Evolutionary conservation across 2,329 filamentous ascomycete species (phyloP).

Genomic region (Ascochyta lentis): DNA sequence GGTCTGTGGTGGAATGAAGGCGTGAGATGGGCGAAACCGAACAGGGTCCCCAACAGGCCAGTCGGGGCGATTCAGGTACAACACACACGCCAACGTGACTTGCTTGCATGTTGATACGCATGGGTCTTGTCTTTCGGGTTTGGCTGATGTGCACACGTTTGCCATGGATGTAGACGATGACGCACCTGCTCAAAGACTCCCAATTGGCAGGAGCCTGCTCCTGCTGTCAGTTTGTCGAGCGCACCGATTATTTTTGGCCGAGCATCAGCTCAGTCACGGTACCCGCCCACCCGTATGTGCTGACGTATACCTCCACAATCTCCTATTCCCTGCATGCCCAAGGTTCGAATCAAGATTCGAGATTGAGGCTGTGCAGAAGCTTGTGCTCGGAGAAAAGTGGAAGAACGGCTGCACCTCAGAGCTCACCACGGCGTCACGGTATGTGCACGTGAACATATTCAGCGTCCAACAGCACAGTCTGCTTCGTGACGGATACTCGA

Average conservation of each 20-base stretch:
- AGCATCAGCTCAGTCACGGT: neutral
- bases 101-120: neutral
- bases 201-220: neutral
- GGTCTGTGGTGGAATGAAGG: slow-evolving; percentile 12
- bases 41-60: neutral
- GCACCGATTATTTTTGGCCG: slow-evolving; percentile 1
- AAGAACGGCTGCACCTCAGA: slow-evolving; percentile 1
- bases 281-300: slow-evolving; percentile 2
- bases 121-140: neutral
- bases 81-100: neutral
- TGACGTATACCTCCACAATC: slow-evolving; percentile 14
- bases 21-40: slow-evolving; percentile 4
- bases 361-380: slow-evolving; percentile 18
- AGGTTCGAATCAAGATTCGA: slow-evolving; percentile 9
- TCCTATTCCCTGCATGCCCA: slow-evolving; percentile 4
- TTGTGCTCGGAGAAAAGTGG: slow-evolving; percentile 11
- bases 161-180: neutral
- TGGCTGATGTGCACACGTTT: neutral
- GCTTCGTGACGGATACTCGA: too few species aligned
- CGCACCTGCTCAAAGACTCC: neutral
- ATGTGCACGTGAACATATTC: neutral
- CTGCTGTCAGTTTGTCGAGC: neutral
- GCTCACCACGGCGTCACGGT: neutral
- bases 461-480: too few species aligned
- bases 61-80: slow-evolving; percentile 8